A percentile compares a stretch with the other conserved stretches of the same genome.
phyloP scores from a whole-genome alignment of 805 yeast species.

The Ogataea pini region DNA sequence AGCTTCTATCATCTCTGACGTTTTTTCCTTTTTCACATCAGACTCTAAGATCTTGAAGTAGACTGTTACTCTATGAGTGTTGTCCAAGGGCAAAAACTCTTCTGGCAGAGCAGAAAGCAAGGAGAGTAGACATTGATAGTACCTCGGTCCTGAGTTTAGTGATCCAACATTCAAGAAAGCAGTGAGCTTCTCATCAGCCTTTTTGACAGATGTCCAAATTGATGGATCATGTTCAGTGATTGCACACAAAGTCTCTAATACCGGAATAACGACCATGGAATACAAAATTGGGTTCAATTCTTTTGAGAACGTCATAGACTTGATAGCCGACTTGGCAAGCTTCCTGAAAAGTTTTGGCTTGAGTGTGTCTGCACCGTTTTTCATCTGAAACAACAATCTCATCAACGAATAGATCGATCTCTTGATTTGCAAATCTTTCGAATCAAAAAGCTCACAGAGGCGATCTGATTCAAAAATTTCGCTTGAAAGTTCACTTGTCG shows the following conservation, averaged over 20 bases:
- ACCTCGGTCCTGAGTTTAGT: conserved; percentile 51
- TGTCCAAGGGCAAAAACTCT: conserved; percentile 18
- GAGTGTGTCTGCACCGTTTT: conserved; percentile 20
- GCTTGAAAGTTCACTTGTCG: conserved; percentile 23
- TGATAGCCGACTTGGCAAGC: conserved; percentile 46
- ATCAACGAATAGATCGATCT: conserved; percentile 43
- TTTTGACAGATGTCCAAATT: conserved; percentile 55
- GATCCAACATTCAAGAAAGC: conserved; percentile 55
- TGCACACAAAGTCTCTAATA: conserved; percentile 47
- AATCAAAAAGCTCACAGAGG: conserved; percentile 44
- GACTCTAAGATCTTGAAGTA: conserved; percentile 20
- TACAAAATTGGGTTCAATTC: conserved; percentile 40
- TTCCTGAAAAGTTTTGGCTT: conserved; percentile 39
- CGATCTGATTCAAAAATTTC: conserved; percentile 43
- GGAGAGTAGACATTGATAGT: conserved; percentile 38
- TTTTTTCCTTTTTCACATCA: conserved; percentile 28
- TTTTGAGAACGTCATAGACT: conserved; percentile 41
- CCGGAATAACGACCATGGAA: conserved; percentile 47
- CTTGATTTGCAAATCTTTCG: conserved; percentile 43
- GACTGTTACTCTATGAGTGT: conserved; percentile 10
- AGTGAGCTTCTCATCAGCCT: conserved; percentile 44
- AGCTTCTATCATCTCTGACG: conserved; percentile 20
- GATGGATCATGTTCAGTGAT: conserved; percentile 48
- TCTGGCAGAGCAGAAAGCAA: conserved; percentile 26
- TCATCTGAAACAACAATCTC: conserved; percentile 29